phyloP scores from a whole-genome alignment of 202 grass and related monocot species.

The Carex arenaria region DNA sequence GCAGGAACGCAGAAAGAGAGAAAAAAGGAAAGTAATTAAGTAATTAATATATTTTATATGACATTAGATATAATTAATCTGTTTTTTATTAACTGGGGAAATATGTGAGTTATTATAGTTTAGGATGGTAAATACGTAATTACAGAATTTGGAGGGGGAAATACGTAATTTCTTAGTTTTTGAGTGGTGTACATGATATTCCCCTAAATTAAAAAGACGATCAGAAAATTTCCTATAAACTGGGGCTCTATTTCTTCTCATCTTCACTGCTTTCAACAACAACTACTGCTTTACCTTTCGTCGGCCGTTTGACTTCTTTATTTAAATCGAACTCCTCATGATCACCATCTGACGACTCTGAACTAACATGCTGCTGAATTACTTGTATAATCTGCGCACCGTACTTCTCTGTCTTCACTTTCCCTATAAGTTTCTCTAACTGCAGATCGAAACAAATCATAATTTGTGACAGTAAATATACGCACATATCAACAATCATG shows the following conservation, averaged over 20 bases:
- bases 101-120: no score
- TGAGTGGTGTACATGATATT: no score
- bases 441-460: slow-evolving; percentile 22
- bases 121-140: no score
- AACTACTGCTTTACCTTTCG: slow-evolving; percentile 57
- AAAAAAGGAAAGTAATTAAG: no score
- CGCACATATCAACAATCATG: background rate
- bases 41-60: no score
- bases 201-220: background rate
- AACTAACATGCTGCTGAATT: slow-evolving; percentile 24
- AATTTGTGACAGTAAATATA: background rate
- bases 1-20: no score
- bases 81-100: no score
- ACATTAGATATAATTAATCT: no score
- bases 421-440: slow-evolving; percentile 83
- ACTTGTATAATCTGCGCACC: slow-evolving; percentile 55
- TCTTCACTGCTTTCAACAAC: slow-evolving; percentile 64
- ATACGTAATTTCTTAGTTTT: no score
- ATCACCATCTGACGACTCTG: slow-evolving; percentile 17
- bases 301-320: slow-evolving; percentile 38
- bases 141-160: no score
- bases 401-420: slow-evolving; percentile 77
- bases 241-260: slow-evolving; percentile 10
- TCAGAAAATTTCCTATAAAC: background rate
- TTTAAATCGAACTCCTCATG: slow-evolving; percentile 5